Evolutionary conservation across 73 alveolate species (phyloP).

Genomic region (Paramecium bursaria): DNA sequence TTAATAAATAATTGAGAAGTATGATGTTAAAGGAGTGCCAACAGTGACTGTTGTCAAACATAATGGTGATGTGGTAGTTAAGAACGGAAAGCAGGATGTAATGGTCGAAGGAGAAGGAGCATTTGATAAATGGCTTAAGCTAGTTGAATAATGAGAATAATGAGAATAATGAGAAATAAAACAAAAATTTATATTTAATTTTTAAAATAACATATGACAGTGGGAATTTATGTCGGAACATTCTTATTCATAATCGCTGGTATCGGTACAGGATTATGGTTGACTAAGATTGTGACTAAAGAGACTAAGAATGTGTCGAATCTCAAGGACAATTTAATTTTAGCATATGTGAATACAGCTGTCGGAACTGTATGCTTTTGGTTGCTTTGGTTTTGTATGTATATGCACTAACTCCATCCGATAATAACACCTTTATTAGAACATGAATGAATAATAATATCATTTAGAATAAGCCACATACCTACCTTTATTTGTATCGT

Average conservation of each 20-base stretch:
- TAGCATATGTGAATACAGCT: slow-evolving; percentile 4
- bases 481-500: no score
- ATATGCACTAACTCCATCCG: slow-evolving; percentile 56
- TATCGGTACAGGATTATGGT: slow-evolving; percentile 26
- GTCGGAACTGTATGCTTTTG: not conserved
- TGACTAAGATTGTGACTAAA: slow-evolving; percentile 18
- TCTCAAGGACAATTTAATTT: slow-evolving; percentile 40
- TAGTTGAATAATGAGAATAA: slow-evolving; percentile 4
- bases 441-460: slow-evolving; percentile 26
- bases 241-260: slow-evolving; percentile 16
- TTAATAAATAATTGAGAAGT: slow-evolving; percentile 76
- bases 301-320: slow-evolving; percentile 36
- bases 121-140: slow-evolving; percentile 68
- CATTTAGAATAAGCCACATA: no score
- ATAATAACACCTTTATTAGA: slow-evolving; percentile 27
- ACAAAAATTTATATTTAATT: slow-evolving; percentile 21
- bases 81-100: slow-evolving; percentile 74
- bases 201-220: not conserved
- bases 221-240: slow-evolving; percentile 33
- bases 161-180: not conserved
- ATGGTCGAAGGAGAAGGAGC: slow-evolving; percentile 73
- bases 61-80: slow-evolving; percentile 74
- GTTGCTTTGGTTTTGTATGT: slow-evolving; percentile 56
- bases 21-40: slow-evolving; percentile 90
- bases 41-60: slow-evolving; percentile 63